Conservation (phyloP, 257 asterid genomes). For the Oldenlandia corymbosa region DNA sequence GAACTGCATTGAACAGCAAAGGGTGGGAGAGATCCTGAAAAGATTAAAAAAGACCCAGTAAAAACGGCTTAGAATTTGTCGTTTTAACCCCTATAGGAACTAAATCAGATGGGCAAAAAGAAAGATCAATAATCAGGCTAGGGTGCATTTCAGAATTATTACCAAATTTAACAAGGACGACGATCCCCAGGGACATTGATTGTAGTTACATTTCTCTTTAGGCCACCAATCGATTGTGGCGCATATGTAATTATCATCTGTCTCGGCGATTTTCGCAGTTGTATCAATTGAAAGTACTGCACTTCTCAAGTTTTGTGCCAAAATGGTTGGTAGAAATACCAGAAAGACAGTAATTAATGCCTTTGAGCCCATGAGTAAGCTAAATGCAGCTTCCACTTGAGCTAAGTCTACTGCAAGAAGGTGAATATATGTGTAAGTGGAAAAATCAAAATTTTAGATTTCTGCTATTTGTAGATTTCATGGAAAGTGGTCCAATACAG, state of each 20-base stretch:
- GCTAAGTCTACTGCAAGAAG: slow-evolving; percentile 20
- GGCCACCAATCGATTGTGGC: slow-evolving; percentile 99
- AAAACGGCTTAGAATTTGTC: not conserved
- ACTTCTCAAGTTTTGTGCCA: slow-evolving; percentile 43
- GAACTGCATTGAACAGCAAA: slow-evolving; percentile 59
- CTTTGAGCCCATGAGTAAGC: slow-evolving; percentile 44
- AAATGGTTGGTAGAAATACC: slow-evolving; percentile 39
- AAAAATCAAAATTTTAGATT: not conserved
- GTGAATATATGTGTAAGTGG: not conserved
- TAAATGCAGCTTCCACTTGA: slow-evolving; percentile 18
- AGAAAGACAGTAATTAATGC: slow-evolving; percentile 33
- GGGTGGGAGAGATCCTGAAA: slow-evolving; percentile 78
- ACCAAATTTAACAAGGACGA: slow-evolving; percentile 70
- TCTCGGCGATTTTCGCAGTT: slow-evolving; percentile 39
- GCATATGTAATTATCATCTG: slow-evolving; percentile 75
- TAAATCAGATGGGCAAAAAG: not conserved
- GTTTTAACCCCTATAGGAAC: not conserved
- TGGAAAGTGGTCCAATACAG: too few relatives aligned
- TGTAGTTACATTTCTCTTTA: slow-evolving; percentile 71
- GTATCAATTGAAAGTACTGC: slow-evolving; percentile 46
- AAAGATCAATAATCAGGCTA: not conserved
- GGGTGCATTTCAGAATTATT: slow-evolving; percentile 13
- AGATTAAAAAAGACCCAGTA: slow-evolving; percentile 20
- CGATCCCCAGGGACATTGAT: slow-evolving; percentile 83
- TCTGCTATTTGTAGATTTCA: not conserved